Percentiles rank a stretch among this genome's conserved stretches.
phyloP scores from a whole-genome alignment of 2,329 filamentous ascomycete species.

The Scedosporium apiospermum region DNA sequence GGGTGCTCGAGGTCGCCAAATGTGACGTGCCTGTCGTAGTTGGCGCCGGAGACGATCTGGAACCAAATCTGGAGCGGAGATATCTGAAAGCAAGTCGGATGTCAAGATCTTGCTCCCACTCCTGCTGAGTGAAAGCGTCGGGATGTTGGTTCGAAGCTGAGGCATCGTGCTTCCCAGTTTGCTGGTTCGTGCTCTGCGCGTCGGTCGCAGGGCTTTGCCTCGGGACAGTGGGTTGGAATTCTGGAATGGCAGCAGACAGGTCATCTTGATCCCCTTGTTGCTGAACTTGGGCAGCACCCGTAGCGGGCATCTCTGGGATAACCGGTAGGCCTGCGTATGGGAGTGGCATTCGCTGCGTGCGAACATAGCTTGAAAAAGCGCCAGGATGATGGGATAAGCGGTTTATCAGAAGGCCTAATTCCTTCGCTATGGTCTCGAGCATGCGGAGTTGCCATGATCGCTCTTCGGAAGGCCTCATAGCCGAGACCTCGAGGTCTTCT shows the following conservation, averaged over 20 bases:
- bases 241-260: slow-evolving; percentile 34
- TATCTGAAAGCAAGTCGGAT: slow-evolving; percentile 88
- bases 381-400: slow-evolving; percentile 74
- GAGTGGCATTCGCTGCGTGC: slow-evolving; percentile 52
- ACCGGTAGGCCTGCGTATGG: slow-evolving; percentile 72
- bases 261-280: slow-evolving; percentile 30
- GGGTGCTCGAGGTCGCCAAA: slow-evolving; percentile 39
- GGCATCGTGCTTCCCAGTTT: neutral
- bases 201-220: slow-evolving; percentile 16
- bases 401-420: slow-evolving; percentile 75
- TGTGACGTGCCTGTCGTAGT: slow-evolving; percentile 33
- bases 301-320: slow-evolving; percentile 38
- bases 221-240: slow-evolving; percentile 39
- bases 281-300: slow-evolving; percentile 19
- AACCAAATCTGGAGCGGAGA: slow-evolving; percentile 64
- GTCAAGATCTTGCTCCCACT: slow-evolving; percentile 91
- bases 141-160: neutral
- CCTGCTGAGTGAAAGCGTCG: slow-evolving; percentile 54
- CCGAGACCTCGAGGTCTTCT: slow-evolving; percentile 9
- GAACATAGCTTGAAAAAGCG: slow-evolving; percentile 74
- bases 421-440: slow-evolving; percentile 74
- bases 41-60: slow-evolving; percentile 32
- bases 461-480: slow-evolving; percentile 23
- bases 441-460: slow-evolving; percentile 66
- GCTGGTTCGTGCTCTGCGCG: neutral